Base-by-base conservation (phyloP, 169 alveolate genomes). In the Toxoplasma gondii region DNA sequence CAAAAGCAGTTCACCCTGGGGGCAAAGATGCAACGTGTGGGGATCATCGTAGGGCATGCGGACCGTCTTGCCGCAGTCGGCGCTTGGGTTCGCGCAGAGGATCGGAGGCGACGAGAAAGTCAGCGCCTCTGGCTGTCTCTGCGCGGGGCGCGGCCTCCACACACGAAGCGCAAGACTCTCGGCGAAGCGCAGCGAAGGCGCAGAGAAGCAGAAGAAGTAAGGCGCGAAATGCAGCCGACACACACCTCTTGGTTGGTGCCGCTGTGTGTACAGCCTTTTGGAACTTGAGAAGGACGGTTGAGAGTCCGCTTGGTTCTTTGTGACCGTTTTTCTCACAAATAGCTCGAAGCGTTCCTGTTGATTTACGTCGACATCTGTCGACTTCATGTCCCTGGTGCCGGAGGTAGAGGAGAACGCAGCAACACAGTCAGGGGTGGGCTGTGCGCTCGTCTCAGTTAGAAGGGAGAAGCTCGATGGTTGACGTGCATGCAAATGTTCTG, bases 1-100 rank as follows among this genome's bases (percentile, higher is more conserved):
- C 58, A 43, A 0, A 69, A 36, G 69, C 96, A 94, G n/a, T 49
- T 91, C 27, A 74, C 91, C 12, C 64, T 38, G 1, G 86, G 91
- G 22, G 64, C 87, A 5, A 41, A 41, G 4, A 39, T 41, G 80
- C 58, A 38, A 41, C 43, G 94, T 27, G 88, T 84, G 22, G 94
- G 94, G 29, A 49, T 91, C 45, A 24, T 81, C 64, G 64, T 45
- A 27, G 88, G 90, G 49, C 27, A 74, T 2, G 38, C 54, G 39
- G 91, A 82, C n/a, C 34, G 88, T 9, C 88, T 82, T 22, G 36
- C 64, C 34, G 5, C 69, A 9, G 88, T 44, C 69, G 64, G 16
- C 0, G 49, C 34, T 9, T 43, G 54, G 69, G 49, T 12, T 10
- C 58, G 41, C 29, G 67, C 38, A 45, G 49, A 27, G 44, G 49